phyloP scores from a whole-genome alignment of 2,329 filamentous ascomycete species.

The Monilinia aucupariae region DNA sequence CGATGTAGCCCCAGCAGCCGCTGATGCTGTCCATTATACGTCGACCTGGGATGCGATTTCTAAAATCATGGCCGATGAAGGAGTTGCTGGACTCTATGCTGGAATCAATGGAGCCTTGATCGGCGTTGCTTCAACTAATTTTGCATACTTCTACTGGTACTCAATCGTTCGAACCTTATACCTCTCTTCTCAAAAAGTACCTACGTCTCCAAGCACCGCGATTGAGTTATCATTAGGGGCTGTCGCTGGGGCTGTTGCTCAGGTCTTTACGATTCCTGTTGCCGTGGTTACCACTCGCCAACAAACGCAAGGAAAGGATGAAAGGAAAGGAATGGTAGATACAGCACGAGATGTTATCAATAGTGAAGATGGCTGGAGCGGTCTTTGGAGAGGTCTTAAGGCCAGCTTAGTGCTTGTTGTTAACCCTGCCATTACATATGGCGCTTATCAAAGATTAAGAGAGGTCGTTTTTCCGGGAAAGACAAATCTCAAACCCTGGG shows the following conservation, averaged over 20 bases:
- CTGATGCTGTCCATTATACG: slow-evolving; percentile 66
- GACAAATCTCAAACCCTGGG: slow-evolving; percentile 68
- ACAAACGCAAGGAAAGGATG: slow-evolving; percentile 80
- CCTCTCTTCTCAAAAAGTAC: slow-evolving; percentile 51
- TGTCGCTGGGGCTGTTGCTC: slow-evolving; percentile 80
- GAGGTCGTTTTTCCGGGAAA: slow-evolving; percentile 72
- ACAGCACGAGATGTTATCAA: slow-evolving; percentile 86
- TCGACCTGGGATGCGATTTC: slow-evolving; percentile 83
- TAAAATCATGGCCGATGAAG: slow-evolving; percentile 78
- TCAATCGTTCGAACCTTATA: slow-evolving; percentile 81
- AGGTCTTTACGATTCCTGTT: slow-evolving; percentile 94
- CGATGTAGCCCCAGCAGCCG: slow-evolving; percentile 39
- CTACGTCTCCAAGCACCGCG: slow-evolving; percentile 67
- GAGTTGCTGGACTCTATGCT: slow-evolving; percentile 75
- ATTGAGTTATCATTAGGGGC: slow-evolving; percentile 82
- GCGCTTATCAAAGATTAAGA: slow-evolving; percentile 86
- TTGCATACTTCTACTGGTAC: slow-evolving; percentile 99
- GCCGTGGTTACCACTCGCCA: slow-evolving; percentile 93
- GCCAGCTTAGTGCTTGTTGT: slow-evolving; percentile 92
- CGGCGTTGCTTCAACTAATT: slow-evolving; percentile 94
- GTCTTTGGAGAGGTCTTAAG: slow-evolving; percentile 92
- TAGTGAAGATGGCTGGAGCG: slow-evolving; percentile 81
- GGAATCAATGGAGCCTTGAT: slow-evolving; percentile 82
- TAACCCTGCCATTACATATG: slow-evolving; percentile 96
- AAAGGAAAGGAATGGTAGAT: slow-evolving; percentile 79